phyloP scores from a whole-genome alignment of 1,139 yeast genomes.

The Spencermartinsiella ligniputridi region DNA sequence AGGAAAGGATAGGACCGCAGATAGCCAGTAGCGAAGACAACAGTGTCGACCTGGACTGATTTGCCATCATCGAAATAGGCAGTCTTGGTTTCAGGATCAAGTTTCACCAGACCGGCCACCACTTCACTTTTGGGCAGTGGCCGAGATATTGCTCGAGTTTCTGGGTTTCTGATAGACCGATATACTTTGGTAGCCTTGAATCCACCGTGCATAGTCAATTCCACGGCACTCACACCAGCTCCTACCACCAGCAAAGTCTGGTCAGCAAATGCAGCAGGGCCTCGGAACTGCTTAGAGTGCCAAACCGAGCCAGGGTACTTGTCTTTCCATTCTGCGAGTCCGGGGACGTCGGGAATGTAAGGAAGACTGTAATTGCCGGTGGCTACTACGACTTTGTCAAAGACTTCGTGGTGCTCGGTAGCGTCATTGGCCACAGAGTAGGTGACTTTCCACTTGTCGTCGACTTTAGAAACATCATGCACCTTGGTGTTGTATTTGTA shows the following conservation, averaged over 20 bases:
- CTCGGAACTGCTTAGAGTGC: slow-evolving; percentile 15
- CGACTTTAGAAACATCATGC: slow-evolving; percentile 29
- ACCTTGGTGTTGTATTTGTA: slow-evolving; percentile 41
- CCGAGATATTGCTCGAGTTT: not conserved
- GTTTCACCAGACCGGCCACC: slow-evolving; percentile 12
- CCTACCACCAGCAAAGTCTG: slow-evolving; percentile 16
- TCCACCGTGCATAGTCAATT: slow-evolving; percentile 43
- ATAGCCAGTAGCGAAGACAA: slow-evolving; percentile 67
- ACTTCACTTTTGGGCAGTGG: not conserved
- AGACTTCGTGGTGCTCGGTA: slow-evolving; percentile 20
- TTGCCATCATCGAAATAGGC: slow-evolving; percentile 16
- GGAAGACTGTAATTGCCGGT: slow-evolving; percentile 58
- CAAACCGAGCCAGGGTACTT: slow-evolving; percentile 45
- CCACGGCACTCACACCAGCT: slow-evolving; percentile 15
- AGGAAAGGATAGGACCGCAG: slow-evolving; percentile 47
- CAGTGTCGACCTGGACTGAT: slow-evolving; percentile 39
- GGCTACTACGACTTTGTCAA: slow-evolving; percentile 55
- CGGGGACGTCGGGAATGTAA: slow-evolving; percentile 49
- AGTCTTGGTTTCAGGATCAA: slow-evolving; percentile 8
- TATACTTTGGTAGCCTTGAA: slow-evolving; percentile 9
- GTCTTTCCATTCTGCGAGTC: slow-evolving; percentile 47
- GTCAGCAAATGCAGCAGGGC: slow-evolving; percentile 8
- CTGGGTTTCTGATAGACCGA: slow-evolving; percentile 11
- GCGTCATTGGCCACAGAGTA: slow-evolving; percentile 6
- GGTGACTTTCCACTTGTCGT: slow-evolving; percentile 42